Evolutionary conservation across 2,329 filamentous ascomycete genomes (phyloP), one percentile per base, ranked within the genome.

Genomic region (Pleomassaria siparia): DNA sequence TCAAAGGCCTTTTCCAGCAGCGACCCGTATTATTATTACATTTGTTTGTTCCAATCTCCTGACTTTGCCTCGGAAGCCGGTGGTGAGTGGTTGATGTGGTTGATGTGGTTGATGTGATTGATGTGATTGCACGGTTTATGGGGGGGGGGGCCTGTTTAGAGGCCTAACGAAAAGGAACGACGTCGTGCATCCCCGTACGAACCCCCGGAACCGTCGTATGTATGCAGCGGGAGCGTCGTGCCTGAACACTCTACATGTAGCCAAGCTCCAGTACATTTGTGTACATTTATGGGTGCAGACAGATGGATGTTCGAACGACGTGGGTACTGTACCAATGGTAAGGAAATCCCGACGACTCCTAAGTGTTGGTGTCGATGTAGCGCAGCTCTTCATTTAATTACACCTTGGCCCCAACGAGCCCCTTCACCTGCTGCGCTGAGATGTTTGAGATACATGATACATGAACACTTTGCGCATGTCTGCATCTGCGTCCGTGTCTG

Each of bases 361-460:
- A n/a, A n/a, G 33, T 33, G 25, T 39, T 44, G 32, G 39, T 18
- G 18, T 22, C 20, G 20, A 24, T 10, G 4, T 21, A 8, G 35
- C n/a, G 29, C 29, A n/a, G n/a, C n/a, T n/a, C n/a, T n/a, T n/a
- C n/a, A n/a, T n/a, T n/a, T n/a, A n/a, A n/a, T n/a, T 24, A 24
- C 55, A 44, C 28, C 45, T 46, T 18, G 25, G 37, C 25, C 49
- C 53, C 41, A 46, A 50, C 48, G 55, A 57, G 50, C 48, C 49
- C 22, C n/a, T 42, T 48, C 43, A 43, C 49, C 46, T 46, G 45
- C 43, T 35, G 49, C 52, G 54, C 53, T 48, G 55, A 40, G 55
- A 46, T 43, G 53, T 49, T 44, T 52, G 44, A 46, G 48, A 50
- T 51, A 58, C 54, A 54, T 51, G 48, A 50, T 51, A 58, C 54